Percentiles rank a stretch among this genome's conserved stretches.
phyloP scores from a whole-genome alignment of 192 early-diverging fungal species.

The Podila horticola region DNA sequence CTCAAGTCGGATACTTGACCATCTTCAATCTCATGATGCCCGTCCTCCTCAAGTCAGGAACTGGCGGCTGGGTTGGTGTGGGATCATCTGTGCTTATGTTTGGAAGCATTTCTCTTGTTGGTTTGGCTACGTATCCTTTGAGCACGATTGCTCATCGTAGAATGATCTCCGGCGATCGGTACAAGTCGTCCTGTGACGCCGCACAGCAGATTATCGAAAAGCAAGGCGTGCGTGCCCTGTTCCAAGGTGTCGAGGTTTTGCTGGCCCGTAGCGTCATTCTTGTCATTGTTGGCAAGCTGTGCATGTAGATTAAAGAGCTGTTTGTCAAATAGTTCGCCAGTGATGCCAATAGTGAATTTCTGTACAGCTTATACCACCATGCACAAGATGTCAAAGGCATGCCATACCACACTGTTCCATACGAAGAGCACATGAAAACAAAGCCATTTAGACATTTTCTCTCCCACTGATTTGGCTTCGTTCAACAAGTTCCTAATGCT shows the following conservation, averaged over 20 bases:
- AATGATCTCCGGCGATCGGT: constrained; percentile 29
- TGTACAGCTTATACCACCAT: no score
- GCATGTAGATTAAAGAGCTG: not conserved
- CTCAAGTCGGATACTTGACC: constrained; percentile 27
- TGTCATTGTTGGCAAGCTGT: not conserved
- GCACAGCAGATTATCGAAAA: constrained; percentile 37
- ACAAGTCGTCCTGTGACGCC: constrained; percentile 33
- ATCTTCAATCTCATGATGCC: constrained; percentile 8
- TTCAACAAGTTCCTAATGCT: no score
- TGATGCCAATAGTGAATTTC: no score
- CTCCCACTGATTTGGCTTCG: no score
- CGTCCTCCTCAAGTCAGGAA: not conserved
- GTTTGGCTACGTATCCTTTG: constrained; percentile 20
- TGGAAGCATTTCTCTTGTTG: not conserved
- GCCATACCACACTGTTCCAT: no score
- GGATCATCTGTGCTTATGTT: constrained; percentile 10
- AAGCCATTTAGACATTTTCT: no score
- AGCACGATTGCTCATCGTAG: constrained; percentile 20
- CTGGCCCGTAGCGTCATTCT: constrained; percentile 11
- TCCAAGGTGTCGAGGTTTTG: constrained; percentile 15
- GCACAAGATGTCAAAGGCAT: no score
- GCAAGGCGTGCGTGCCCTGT: constrained; percentile 31
- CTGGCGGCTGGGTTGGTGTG: not conserved
- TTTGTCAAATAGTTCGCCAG: no score
- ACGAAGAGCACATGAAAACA: no score